These are phyloP conservation scores for Sugiyamaella americana DNA, from an alignment of 805 yeast species.

Conservation along the genomic window DNA sequence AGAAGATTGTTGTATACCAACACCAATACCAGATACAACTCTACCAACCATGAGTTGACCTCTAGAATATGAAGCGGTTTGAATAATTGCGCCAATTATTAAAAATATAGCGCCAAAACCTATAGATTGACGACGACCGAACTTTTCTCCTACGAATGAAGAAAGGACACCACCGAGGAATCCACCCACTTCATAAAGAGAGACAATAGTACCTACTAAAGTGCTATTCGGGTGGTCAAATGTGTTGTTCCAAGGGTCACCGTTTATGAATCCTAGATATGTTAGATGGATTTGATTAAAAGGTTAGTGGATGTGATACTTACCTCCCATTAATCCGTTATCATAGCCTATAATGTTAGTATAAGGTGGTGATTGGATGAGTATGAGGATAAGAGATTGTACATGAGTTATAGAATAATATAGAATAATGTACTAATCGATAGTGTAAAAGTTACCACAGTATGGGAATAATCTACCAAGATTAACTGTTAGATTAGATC, in stretches of 20 bases:
- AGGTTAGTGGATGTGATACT: background rate
- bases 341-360: slow-evolving; percentile 7
- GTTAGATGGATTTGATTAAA: background rate
- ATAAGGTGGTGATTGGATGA: background rate
- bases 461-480: too few species aligned
- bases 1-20: slow-evolving; percentile 59
- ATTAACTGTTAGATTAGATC: too few species aligned
- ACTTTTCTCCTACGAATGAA: slow-evolving; percentile 8
- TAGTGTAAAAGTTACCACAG: too few species aligned
- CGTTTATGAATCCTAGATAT: slow-evolving; percentile 9
- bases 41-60: slow-evolving; percentile 49
- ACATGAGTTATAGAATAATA: too few species aligned
- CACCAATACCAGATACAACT: slow-evolving; percentile 55
- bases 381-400: too few species aligned
- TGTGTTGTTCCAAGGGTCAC: slow-evolving; percentile 7
- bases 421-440: too few species aligned
- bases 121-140: slow-evolving; percentile 11
- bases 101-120: slow-evolving; percentile 9
- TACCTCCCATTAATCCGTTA: slow-evolving; percentile 5
- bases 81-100: slow-evolving; percentile 7
- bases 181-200: slow-evolving; percentile 14
- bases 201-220: slow-evolving; percentile 10
- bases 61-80: slow-evolving; percentile 1
- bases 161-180: slow-evolving; percentile 10
- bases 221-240: slow-evolving; percentile 7